Percentiles rank a stretch among this genome's conserved stretches.
phyloP scores from a whole-genome alignment of 2,329 filamentous ascomycete species.

The Talaromyces amestolkiae region DNA sequence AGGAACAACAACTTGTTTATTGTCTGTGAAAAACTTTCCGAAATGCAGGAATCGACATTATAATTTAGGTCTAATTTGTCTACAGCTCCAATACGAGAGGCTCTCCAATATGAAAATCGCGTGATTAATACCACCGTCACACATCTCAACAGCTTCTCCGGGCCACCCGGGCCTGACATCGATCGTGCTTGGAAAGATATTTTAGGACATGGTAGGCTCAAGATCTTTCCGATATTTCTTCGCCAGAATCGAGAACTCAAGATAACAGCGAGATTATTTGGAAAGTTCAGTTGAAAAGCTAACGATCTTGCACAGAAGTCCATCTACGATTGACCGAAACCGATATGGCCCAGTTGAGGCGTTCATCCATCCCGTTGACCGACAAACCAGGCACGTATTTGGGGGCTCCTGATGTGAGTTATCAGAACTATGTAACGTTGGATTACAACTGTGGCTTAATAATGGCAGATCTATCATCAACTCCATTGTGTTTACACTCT shows the following conservation, averaged over 20 bases:
- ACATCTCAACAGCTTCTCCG: background rate
- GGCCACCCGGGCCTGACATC: background rate
- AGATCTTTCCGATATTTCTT: background rate
- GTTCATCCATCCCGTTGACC: background rate
- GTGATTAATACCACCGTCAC: background rate
- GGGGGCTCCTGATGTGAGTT: background rate
- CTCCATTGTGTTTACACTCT: background rate
- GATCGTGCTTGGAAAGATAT: background rate
- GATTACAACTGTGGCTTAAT: background rate
- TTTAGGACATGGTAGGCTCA: background rate
- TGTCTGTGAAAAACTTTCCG: background rate
- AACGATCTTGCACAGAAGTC: background rate
- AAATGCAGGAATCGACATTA: background rate
- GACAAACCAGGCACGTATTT: background rate
- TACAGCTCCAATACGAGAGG: background rate
- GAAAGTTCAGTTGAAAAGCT: background rate
- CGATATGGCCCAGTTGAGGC: background rate
- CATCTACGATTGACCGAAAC: background rate
- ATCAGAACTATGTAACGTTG: background rate
- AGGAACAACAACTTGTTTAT: background rate
- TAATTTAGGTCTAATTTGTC: background rate
- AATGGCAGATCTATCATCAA: background rate
- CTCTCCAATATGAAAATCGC: background rate
- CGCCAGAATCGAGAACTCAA: background rate
- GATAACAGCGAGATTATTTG: background rate